Evolutionary conservation across 2,329 filamentous ascomycete species (phyloP), one percentile per base, ranked within the genome.

Genomic region (Pleochaeta shiraiana): DNA sequence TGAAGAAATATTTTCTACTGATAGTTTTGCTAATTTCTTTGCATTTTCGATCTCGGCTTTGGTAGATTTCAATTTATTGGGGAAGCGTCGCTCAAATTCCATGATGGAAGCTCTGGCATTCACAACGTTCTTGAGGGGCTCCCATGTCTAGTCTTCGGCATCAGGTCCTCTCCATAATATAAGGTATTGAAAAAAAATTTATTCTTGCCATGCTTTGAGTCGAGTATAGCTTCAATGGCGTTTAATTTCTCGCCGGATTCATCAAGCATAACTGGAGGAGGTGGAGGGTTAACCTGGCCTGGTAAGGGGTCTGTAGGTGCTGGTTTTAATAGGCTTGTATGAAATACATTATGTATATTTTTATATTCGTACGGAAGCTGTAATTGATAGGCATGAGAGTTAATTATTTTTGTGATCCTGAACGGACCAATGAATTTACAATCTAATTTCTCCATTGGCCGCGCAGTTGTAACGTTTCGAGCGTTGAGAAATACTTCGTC

Each of bases 71-170:
- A 60, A 60, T n/a, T 31, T 14, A 16, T 60, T 60, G 55, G 55
- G 59, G 37, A 62, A 62, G 59, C 59, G 59, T 39, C 59, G 59
- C 26, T 62, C 33, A 30, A 62, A 62, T 26, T 62, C 59, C 21
- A 16, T 26, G 19, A 62, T 62, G n/a, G 59, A 62, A 62, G 59
- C 59, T 45, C 30, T 62, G 16, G 59, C 59, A 30, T 62, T 62
- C 19, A 62, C 59, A 26, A 62, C 59, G 59, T 62, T 39, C 28
- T 62, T 37, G 19, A 62, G 33, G 21, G 59, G 30, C 59, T 62
- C 11, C 59, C 59, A 39, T 39, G 59, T 39, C 37, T 62, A 31
- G 28, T 62, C 59, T 26, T 37, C 31, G n/a, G 59, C 59, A 26
- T 62, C 37, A 24, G 11, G 28, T 19, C 59, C 59, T 19, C 59